These are phyloP conservation scores for Neurospora sp. DNA, from an alignment of 495 filamentous ascomycete genomes.

Conservation along the genomic window DNA sequence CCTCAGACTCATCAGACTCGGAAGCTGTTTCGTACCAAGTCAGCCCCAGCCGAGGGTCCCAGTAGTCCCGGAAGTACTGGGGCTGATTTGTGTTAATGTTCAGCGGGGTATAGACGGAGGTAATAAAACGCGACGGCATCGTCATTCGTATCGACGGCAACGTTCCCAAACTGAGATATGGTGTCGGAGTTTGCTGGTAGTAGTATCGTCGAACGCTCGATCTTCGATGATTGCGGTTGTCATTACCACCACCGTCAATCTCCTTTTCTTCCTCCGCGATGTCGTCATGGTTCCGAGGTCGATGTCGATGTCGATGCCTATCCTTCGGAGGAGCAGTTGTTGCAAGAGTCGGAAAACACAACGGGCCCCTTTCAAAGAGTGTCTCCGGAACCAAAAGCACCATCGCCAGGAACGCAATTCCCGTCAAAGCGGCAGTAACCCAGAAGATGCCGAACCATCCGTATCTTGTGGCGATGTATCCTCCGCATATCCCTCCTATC, in stretches of 20 bases:
- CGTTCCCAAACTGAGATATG: constrained; percentile 12
- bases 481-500: constrained; percentile 36
- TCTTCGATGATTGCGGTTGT: background rate
- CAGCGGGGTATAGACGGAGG: background rate
- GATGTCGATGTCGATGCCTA: background rate
- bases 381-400: constrained; percentile 49
- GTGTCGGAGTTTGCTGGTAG: constrained; percentile 2
- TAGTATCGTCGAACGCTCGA: constrained; percentile 8
- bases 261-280: background rate
- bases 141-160: constrained; percentile 20
- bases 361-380: constrained; percentile 30
- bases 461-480: constrained; percentile 33
- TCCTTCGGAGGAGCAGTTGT: background rate
- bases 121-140: constrained; percentile 16
- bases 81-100: background rate
- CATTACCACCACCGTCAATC: background rate
- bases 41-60: background rate
- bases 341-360: constrained; percentile 6
- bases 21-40: constrained; percentile 14
- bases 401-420: constrained; percentile 7
- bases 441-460: constrained; percentile 38
- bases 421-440: constrained; percentile 33
- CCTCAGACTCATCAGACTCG: background rate
- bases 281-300: background rate
- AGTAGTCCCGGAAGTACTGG: background rate